These are phyloP conservation scores for Pezicula neosporulosa DNA, from an alignment of 2,329 filamentous ascomycete species.

Conservation along the genomic window DNA sequence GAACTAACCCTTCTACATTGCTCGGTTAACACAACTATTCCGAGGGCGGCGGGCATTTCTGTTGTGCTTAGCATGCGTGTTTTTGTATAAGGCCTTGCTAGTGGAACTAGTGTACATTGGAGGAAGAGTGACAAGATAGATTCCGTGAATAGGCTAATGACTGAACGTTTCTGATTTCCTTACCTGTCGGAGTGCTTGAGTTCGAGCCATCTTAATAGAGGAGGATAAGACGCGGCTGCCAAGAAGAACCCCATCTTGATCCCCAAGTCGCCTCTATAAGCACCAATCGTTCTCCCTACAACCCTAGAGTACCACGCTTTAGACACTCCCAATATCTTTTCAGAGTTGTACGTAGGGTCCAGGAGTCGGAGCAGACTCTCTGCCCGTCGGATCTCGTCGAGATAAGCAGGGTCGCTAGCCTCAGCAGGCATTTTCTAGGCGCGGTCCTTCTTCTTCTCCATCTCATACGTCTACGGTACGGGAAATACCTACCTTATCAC, in stretches of 20 bases:
- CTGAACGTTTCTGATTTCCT: not conserved
- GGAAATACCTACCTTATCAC: too few species aligned
- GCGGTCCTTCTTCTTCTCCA: slow-evolving; percentile 71
- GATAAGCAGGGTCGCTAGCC: slow-evolving; percentile 81
- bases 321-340: slow-evolving; percentile 66
- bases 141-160: too few species aligned
- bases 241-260: slow-evolving; percentile 50
- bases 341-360: slow-evolving; percentile 65
- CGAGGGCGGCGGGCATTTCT: too few species aligned
- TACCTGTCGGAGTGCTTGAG: slow-evolving; percentile 39
- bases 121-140: too few species aligned
- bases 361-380: slow-evolving; percentile 89
- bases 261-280: slow-evolving; percentile 44
- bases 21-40: too few species aligned
- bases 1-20: too few species aligned
- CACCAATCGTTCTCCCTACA: slow-evolving; percentile 55
- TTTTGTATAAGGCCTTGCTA: too few species aligned
- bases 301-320: slow-evolving; percentile 66
- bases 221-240: slow-evolving; percentile 42
- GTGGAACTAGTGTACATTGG: too few species aligned
- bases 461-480: slow-evolving; percentile 46
- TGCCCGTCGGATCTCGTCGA: slow-evolving; percentile 87
- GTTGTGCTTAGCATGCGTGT: too few species aligned
- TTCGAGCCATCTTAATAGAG: slow-evolving; percentile 46
- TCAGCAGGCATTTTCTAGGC: slow-evolving; percentile 76